These are phyloP conservation scores for Pseudotsuga menziesii DNA, from an alignment of 75 land plant genomes.

Conservation along the genomic window DNA sequence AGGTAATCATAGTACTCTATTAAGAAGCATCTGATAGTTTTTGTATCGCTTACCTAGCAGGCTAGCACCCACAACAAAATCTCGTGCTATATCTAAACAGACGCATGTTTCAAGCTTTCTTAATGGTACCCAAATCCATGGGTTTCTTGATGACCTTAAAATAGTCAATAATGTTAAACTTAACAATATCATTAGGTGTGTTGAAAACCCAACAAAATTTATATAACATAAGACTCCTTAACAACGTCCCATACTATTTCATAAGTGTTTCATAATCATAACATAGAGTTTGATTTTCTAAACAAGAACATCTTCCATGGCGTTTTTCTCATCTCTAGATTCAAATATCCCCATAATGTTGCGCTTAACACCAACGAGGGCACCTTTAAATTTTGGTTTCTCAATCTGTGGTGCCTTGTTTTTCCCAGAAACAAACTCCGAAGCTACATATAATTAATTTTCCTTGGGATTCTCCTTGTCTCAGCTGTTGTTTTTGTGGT, in stretches of 20 bases:
- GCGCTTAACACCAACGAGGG: constrained; percentile 20
- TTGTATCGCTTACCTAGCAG: too few species aligned
- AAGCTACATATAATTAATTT: constrained; percentile 23
- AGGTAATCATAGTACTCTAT: too few species aligned
- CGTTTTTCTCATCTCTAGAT: constrained; percentile 15
- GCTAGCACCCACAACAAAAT: constrained; percentile 77
- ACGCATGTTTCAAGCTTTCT: constrained; percentile 36
- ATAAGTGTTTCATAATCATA: constrained; percentile 63
- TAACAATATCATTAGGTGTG: constrained; percentile 75
- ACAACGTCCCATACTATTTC: constrained; percentile 47
- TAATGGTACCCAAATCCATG: constrained; percentile 93
- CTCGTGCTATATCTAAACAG: constrained; percentile 48
- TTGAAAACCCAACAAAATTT: constrained; percentile 71
- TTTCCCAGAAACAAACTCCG: constrained; percentile 34
- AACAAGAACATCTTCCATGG: constrained; percentile 16
- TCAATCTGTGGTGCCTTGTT: constrained; percentile 31
- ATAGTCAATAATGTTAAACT: constrained; percentile 83
- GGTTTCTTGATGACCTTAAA: constrained; percentile 71
- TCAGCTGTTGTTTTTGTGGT: constrained; percentile 2
- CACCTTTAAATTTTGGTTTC: constrained; percentile 16
- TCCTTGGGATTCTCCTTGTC: constrained; percentile 39
- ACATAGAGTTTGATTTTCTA: constrained; percentile 2
- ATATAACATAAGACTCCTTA: constrained; percentile 68
- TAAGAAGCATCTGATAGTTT: too few species aligned
- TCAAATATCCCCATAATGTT: constrained; percentile 26